A percentile compares a stretch with the other conserved stretches of the same genome.
These are phyloP conservation scores for Carex cristatella DNA, from an alignment of 176 grass and related monocot genomes.

Conservation along the genomic window DNA sequence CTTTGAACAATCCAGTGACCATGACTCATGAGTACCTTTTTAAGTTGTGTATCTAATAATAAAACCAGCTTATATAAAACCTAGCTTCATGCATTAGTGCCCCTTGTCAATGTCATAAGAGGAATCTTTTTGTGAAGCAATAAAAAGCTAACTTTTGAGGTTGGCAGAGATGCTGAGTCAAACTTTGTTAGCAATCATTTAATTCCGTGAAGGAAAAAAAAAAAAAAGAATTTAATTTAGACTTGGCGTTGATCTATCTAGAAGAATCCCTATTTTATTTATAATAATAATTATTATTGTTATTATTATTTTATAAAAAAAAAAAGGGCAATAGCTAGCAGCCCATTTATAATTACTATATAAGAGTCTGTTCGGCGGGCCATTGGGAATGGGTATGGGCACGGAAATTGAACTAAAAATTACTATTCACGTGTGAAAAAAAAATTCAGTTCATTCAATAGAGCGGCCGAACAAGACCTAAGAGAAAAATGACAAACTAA, in stretches of 20 bases:
- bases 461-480: no score
- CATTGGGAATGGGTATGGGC: no score
- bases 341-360: no score
- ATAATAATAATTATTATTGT: no score
- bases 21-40: background rate
- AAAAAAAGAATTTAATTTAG: background rate
- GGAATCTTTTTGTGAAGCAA: background rate
- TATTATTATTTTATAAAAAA: no score
- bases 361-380: no score
- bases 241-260: background rate
- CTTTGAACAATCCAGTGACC: background rate
- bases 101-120: background rate
- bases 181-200: conserved; percentile 2
- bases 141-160: background rate
- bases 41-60: conserved; percentile 1
- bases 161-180: conserved; percentile 18
- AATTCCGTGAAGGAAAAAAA: background rate
- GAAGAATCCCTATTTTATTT: background rate
- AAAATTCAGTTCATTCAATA: no score
- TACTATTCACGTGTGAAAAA: no score
- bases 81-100: background rate
- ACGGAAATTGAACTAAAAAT: no score
- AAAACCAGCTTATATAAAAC: background rate
- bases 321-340: no score
- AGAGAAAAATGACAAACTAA: no score